Evolutionary conservation across 176 grass and related monocot species (phyloP), one percentile per base, ranked within the genome.

Genomic region (Carex cristatella): DNA sequence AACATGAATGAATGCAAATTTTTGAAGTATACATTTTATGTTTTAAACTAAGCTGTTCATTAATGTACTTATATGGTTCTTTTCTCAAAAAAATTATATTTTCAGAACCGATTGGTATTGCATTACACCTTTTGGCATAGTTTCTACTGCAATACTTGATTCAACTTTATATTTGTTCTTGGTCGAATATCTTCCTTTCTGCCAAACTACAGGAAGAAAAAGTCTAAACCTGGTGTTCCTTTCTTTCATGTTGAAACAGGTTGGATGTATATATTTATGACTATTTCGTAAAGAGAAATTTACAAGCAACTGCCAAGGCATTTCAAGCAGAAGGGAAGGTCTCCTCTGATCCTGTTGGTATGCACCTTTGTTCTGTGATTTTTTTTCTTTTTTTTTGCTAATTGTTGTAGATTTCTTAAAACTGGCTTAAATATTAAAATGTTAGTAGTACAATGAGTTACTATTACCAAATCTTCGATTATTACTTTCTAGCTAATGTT

Each of bases 261-360:
- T 69, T 99, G 87, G 97, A 99, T 87, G 97, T 99, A 42, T 99
- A 99, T 73, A 99, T 99, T 85, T 92, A 99, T 87, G 97, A 99
- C 85, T 99, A 99, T 88, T 94, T 99, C 82, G 86, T 99, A 85
- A 99, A 99, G 91, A 99, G 97, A 87, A 96, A 96, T 92, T 83
- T 99, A 80, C 93, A 96, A 81, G 93, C 91, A 84, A 96, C 93
- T 87, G 97, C 97, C 82, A 99, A 96, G 87, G 93, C 97, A 40
- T 99, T 99, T 88, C 97, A 96, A 92, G 90, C 93, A n/a, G 97
- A 99, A 91, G 97, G 93, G 79, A 99, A 99, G 82, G 97, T 99
- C 74, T 99, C 97, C 32, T 94, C 93, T 7, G 97, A 99, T 88
- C 97, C 97, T 86, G 97, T 99, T 89, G 97, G 97, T 99, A 92